Percentiles rank a stretch among this genome's conserved stretches.
These are phyloP conservation scores for Sechiopsis laciniata DNA, from an alignment of 306 rosid species.

Conservation along the genomic window DNA sequence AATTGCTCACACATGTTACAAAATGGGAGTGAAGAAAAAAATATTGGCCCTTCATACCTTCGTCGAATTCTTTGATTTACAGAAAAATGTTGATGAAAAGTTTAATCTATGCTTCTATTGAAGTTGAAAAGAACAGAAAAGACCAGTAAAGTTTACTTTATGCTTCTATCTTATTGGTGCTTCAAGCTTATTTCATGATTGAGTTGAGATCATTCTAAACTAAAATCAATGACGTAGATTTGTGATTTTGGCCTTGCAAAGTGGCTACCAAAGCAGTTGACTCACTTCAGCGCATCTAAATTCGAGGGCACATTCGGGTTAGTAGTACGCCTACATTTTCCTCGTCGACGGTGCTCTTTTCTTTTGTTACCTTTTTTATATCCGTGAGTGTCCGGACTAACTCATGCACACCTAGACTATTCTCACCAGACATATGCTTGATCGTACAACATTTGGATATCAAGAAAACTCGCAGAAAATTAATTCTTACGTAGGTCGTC, in stretches of 20 bases:
- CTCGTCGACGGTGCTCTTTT: neutral
- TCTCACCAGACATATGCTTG: no score
- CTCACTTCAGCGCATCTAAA: conserved; percentile 53
- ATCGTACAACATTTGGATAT: no score
- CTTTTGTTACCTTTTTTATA: neutral
- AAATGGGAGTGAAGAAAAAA: neutral
- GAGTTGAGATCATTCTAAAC: conserved; percentile 11
- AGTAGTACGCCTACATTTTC: conserved; percentile 11
- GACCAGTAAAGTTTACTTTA: no score
- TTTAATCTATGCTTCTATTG: neutral
- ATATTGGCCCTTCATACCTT: neutral
- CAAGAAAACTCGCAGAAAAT: no score
- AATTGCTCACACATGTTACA: neutral
- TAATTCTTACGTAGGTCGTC: no score
- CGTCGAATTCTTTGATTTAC: neutral
- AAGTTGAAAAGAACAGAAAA: no score
- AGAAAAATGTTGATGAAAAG: neutral
- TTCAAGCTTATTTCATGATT: neutral
- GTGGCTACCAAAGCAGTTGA: conserved; percentile 68
- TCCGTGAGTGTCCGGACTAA: no score
- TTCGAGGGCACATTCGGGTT: conserved; percentile 91
- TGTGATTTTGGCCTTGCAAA: conserved; percentile 93
- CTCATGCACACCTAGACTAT: no score
- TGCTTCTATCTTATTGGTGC: no score
- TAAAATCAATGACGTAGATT: conserved; percentile 41